Base-by-base conservation (phyloP, 148 eudicot genomes). In the Salicornia ramosissima region DNA sequence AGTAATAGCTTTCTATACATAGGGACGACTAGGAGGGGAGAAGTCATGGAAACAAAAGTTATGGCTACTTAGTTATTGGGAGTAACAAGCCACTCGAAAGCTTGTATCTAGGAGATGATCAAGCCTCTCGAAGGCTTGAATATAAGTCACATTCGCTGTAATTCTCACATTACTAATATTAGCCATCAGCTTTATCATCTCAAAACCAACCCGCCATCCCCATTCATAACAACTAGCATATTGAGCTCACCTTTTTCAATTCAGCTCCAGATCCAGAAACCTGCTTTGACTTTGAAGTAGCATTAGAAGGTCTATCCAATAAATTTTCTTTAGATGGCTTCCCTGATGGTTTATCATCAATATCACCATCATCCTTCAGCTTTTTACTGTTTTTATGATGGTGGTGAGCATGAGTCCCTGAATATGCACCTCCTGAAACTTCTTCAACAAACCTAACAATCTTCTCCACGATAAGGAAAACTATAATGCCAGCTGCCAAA, bases 401-500 rank as follows among this genome's bases (percentile, higher is more conserved):
- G 52, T 81, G 90, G 71, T 85, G 95, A 77, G 80, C 75, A 75
- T 78, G 90, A 68, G 75, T 63, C 80, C 79, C 80, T 40, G 71
- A 78, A 75, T 72, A 73, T 45, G 65, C 83, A 62, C 86, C 98
- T 58, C 87, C 84, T 57, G 96, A 88, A 63, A 71, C 66, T 6
- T 84, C 88, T 71, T 93, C 96, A 72, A 93, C 90, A 76, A 85
- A 90, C 65, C 96, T 87, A 75, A 93, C 96, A 62, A 85, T 43
- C 82, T 90, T 90, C 84, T 93, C 96, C 49, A 90, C 96, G 28
- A 85, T 75, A 80, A 93, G 92, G 80, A 93, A 93, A 60, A 84
- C 79, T 70, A 93, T 88, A 79, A 93, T 88, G 71, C 98, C 96
- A 86, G 86, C 98, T 93, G 96, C 79, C 53, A 80, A 57, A 84